Evolutionary conservation across 2,329 filamentous ascomycete genomes (phyloP), one percentile per base, ranked within the genome.

Genomic region (Colletotrichum sp.): DNA sequence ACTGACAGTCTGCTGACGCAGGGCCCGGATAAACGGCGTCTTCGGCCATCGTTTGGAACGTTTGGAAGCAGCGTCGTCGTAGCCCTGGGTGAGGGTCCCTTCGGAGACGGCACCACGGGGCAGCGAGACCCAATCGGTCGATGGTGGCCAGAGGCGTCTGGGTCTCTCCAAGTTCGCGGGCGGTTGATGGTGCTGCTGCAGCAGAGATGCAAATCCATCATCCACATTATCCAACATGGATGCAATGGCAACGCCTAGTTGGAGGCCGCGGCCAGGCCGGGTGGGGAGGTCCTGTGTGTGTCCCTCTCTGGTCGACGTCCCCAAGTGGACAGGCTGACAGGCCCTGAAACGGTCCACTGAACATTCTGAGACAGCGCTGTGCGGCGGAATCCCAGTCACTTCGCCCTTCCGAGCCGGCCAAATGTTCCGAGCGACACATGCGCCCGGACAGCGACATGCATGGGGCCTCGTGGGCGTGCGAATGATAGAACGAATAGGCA

Each of bases 331-430:
- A 43, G 52, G 52, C 55, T 43, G 64, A 58, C 69, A 67, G 70
- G 64, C 70, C 73, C 73, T 75, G 73, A 75, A 75, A 75, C 73
- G 43, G 26, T 32, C 58, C 58, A 68, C 73, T 26, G 38, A 52
- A 30, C 18, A 55, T 64, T 73, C 73, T 69, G 73, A 75, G 73
- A 75, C 73, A 38, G 34, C 56, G 18, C 65, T 48, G 43, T 34
- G 70, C 56, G 64, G 48, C 69, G 56, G 55, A 21, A 73, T 64
- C 64, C 73, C 34, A 18, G 58, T 48, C 30, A 60, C 32, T 12
- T 64, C 32, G 68, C 65, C 36, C 34, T 16, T 58, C 56, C 64
- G 70, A 68, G 69, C 36, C 60, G 38, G 69, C 32, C 16, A 32
- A 58, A 48, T 64, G 15, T 68, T 55, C 64, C 69, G 56, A 75